Evolutionary conservation across 1,284 basidiomycete genomes (phyloP).

Genomic region (Porodaedalea pini): DNA sequence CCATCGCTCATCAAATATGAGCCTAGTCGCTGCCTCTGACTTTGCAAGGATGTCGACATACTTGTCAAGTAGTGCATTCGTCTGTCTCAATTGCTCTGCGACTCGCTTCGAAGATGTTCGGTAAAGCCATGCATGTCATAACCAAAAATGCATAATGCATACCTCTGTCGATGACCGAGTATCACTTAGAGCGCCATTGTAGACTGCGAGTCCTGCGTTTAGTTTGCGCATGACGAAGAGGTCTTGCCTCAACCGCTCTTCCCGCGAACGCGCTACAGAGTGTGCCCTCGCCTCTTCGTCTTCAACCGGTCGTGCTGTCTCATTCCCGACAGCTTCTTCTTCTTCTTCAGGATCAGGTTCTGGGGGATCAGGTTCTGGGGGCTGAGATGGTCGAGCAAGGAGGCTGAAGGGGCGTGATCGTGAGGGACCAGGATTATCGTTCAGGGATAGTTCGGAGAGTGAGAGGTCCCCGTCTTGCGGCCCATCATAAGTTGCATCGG

Average conservation of each 20-base stretch:
- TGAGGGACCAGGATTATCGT: conserved; percentile 13
- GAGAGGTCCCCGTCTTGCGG: conserved; percentile 22
- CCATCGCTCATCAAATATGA: conserved; percentile 75
- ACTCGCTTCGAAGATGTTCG: conserved; percentile 49
- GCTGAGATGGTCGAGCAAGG: conserved; percentile 16
- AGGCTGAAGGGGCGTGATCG: conserved; percentile 23
- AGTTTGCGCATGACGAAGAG: conserved; percentile 66
- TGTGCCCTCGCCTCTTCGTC: conserved; percentile 23
- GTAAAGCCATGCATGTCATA: neutral
- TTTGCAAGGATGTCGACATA: conserved; percentile 66
- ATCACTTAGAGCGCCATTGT: conserved; percentile 60
- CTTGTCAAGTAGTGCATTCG: conserved; percentile 67
- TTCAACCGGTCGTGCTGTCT: conserved; percentile 13
- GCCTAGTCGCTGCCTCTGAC: conserved; percentile 59
- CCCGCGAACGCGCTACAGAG: conserved; percentile 44
- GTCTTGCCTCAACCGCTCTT: conserved; percentile 72
- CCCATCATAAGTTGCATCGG: conserved; percentile 13
- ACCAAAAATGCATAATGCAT: conserved; percentile 23
- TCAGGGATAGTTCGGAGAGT: conserved; percentile 23
- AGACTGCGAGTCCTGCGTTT: conserved; percentile 61
- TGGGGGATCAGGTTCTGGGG: neutral
- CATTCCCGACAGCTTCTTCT: conserved; percentile 22
- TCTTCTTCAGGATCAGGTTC: conserved; percentile 5
- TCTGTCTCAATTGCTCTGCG: conserved; percentile 60
- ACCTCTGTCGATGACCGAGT: conserved; percentile 66